Conservation (phyloP, 164 flowering plant genomes). For the Chloranthus sessilifolius region DNA sequence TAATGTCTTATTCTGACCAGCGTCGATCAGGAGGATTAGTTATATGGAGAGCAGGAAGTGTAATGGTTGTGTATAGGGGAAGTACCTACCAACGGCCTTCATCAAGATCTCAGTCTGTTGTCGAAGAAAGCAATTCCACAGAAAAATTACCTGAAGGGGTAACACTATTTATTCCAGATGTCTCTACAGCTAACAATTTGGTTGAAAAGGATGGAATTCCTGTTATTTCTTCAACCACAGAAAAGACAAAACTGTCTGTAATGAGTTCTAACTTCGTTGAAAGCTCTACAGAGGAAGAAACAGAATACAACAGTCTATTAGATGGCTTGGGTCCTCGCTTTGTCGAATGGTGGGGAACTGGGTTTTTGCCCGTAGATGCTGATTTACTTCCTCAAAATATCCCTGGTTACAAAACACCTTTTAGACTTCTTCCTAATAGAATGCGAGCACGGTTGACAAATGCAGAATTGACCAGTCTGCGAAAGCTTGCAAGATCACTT, state of each 20-base stretch:
- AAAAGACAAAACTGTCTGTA: conserved; percentile 21
- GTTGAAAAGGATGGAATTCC: conserved; percentile 6
- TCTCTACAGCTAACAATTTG: conserved; percentile 34
- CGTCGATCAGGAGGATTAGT: conserved; percentile 93
- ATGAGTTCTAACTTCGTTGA: conserved; percentile 17
- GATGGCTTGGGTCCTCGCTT: conserved; percentile 96
- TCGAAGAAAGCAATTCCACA: conserved; percentile 8
- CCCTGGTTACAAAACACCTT: conserved; percentile 91
- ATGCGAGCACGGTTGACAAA: conserved; percentile 80
- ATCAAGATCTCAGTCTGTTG: conserved; percentile 28
- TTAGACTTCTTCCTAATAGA: conserved; percentile 87
- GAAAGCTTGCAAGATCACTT: conserved; percentile 80
- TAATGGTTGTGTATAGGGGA: conserved; percentile 91
- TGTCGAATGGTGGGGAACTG: conserved; percentile 99
- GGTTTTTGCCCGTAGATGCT: conserved; percentile 91
- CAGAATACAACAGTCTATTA: conserved; percentile 60
- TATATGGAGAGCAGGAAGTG: conserved; percentile 93
- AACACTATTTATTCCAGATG: conserved; percentile 61
- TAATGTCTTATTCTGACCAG: conserved; percentile 48
- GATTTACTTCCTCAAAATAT: conserved; percentile 80
- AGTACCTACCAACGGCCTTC: conserved; percentile 67
- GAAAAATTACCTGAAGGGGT: conserved; percentile 17
- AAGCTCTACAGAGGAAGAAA: conserved; percentile 70
- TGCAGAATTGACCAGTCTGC: conserved; percentile 80
- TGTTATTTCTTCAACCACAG: conserved; percentile 17